Percentiles rank a stretch among this genome's conserved stretches.
These are phyloP conservation scores for Ascochyta clinopodiicola DNA, from an alignment of 2,329 filamentous ascomycete genomes.

Conservation along the genomic window DNA sequence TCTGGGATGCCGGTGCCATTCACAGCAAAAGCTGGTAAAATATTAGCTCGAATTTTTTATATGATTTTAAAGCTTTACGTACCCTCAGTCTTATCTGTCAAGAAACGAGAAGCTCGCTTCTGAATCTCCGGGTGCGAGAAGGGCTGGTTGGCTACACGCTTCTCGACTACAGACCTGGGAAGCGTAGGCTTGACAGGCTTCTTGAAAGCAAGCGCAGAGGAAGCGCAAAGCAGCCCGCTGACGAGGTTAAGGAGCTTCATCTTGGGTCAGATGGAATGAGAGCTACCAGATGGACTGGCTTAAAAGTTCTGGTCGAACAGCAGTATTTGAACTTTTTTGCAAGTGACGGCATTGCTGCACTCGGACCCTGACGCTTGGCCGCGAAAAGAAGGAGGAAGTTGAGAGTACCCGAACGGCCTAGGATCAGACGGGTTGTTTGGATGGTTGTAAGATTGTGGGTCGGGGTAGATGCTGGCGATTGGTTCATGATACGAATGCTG, in stretches of 20 bases:
- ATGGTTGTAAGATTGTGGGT: constrained; percentile 1
- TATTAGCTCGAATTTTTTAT: constrained; percentile 13
- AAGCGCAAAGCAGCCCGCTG: constrained; percentile 38
- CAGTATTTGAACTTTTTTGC: constrained; percentile 27
- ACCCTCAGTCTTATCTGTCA: constrained; percentile 46
- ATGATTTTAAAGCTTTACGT: constrained; percentile 1
- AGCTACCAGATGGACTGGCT: constrained; percentile 5
- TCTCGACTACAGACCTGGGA: constrained; percentile 38
- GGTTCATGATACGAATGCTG: constrained; percentile 1
- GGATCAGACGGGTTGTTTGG: not conserved
- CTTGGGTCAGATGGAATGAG: constrained; percentile 19
- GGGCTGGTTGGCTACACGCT: constrained; percentile 28
- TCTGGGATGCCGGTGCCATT: constrained; percentile 71
- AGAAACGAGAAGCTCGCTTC: constrained; percentile 40
- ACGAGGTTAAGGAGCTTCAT: constrained; percentile 44
- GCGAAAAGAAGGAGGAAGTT: constrained; percentile 24
- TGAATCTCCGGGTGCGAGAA: constrained; percentile 44
- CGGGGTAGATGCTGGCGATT: not conserved
- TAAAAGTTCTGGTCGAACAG: not conserved
- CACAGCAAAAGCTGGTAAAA: constrained; percentile 64
- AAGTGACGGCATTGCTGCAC: constrained; percentile 20
- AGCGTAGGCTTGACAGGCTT: constrained; percentile 36
- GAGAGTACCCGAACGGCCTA: not conserved
- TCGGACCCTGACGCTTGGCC: constrained; percentile 20
- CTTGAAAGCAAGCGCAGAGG: constrained; percentile 38